These are phyloP conservation scores for Breynia disticha DNA, from an alignment of 441 rosid genomes.

Conservation along the genomic window DNA sequence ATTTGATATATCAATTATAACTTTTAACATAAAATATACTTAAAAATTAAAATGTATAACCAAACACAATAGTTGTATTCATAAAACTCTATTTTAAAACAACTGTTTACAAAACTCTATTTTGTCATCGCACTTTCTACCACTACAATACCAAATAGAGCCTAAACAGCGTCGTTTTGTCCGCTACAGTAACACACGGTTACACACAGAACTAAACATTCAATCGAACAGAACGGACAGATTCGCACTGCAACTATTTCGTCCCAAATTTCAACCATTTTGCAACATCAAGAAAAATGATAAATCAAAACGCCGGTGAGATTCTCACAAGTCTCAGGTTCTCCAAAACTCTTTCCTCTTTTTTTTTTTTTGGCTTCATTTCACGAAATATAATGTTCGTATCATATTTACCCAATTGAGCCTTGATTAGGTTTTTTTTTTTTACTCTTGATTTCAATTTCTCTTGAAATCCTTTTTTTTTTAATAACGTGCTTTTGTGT, in stretches of 20 bases:
- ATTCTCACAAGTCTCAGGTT: constrained; percentile 76
- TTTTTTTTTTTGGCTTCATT: neutral
- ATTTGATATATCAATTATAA: too few species aligned
- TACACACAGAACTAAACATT: neutral
- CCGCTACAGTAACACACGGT: neutral
- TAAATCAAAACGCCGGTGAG: constrained; percentile 64
- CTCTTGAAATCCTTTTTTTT: neutral
- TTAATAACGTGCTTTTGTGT: neutral
- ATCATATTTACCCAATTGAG: too few species aligned
- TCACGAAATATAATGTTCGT: neutral
- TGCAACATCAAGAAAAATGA: neutral
- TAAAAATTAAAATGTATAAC: too few species aligned
- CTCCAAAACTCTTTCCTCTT: neutral
- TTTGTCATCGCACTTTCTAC: too few species aligned
- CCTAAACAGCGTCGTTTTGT: neutral
- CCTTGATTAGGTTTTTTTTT: too few species aligned
- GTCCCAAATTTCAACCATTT: neutral
- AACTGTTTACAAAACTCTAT: too few species aligned
- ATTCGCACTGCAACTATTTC: neutral
- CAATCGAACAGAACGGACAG: too few species aligned
- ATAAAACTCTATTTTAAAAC: too few species aligned
- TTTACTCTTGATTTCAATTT: neutral
- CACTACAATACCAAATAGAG: too few species aligned
- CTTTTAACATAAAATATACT: too few species aligned
- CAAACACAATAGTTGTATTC: too few species aligned